phyloP scores from a whole-genome alignment of 2,329 filamentous ascomycete genomes.

The Fusarium sp. region DNA sequence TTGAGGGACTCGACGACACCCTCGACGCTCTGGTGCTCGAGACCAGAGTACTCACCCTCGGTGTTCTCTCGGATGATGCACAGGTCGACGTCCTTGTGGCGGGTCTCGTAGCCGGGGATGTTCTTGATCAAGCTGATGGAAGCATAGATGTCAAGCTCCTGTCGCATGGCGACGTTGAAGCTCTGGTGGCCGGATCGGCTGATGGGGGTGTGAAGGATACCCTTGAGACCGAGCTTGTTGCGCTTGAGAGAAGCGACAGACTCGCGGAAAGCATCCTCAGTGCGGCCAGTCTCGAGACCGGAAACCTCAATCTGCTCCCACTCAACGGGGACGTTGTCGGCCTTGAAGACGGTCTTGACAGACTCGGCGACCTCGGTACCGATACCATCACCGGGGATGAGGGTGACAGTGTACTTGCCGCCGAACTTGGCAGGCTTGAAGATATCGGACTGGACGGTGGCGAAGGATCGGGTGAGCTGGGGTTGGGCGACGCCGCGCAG shows the following conservation, averaged over 20 bases:
- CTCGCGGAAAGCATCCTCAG: slow-evolving; percentile 95
- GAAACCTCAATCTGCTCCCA: slow-evolving; percentile 99
- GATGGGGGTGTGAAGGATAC: slow-evolving; percentile 97
- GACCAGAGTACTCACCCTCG: slow-evolving; percentile 98
- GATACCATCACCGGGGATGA: slow-evolving; percentile 99
- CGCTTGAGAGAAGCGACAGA: slow-evolving; percentile 94
- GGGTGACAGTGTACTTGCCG: slow-evolving; percentile 98
- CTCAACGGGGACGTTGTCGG: slow-evolving; percentile 97
- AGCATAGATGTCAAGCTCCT: slow-evolving; percentile 99
- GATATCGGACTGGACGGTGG: slow-evolving; percentile 91
- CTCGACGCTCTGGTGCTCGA: slow-evolving; percentile 96
- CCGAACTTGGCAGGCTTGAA: slow-evolving; percentile 99
- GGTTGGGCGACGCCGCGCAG: slow-evolving; percentile 63
- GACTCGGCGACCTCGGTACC: slow-evolving; percentile 97
- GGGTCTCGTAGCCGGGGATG: slow-evolving; percentile 97
- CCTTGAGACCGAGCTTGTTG: slow-evolving; percentile 99
- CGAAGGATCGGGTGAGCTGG: slow-evolving; percentile 68
- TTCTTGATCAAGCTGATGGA: slow-evolving; percentile 99
- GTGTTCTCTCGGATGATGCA: slow-evolving; percentile 99
- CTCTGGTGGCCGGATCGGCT: slow-evolving; percentile 97
- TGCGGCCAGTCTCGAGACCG: slow-evolving; percentile 85
- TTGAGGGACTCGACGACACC: slow-evolving; percentile 99
- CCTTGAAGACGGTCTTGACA: slow-evolving; percentile 99
- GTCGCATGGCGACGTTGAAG: slow-evolving; percentile 99
- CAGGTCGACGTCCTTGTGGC: slow-evolving; percentile 96